These are phyloP conservation scores for Lachnellula occidentalis DNA, from an alignment of 2,329 filamentous ascomycete species.

Conservation along the genomic window DNA sequence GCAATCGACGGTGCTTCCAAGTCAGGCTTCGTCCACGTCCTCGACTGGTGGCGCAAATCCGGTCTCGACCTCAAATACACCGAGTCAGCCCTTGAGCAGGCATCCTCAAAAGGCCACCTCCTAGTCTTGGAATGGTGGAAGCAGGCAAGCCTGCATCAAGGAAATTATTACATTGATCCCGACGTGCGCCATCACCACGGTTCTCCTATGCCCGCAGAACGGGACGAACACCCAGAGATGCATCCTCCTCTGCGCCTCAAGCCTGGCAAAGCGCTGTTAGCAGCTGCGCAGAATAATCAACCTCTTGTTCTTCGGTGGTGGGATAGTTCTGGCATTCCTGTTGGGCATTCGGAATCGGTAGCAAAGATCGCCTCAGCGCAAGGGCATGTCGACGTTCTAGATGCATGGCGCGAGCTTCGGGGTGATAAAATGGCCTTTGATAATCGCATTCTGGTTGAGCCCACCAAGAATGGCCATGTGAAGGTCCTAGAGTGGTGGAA, in stretches of 20 bases:
- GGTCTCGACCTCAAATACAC: conserved; percentile 79
- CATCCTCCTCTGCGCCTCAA: conserved; percentile 53
- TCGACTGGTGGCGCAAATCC: conserved; percentile 88
- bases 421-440: conserved; percentile 75
- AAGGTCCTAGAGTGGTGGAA: conserved; percentile 92
- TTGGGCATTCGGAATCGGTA: conserved; percentile 74
- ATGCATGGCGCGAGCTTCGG: conserved; percentile 73
- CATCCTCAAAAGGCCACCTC: conserved; percentile 78
- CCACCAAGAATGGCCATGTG: conserved; percentile 81
- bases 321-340: conserved; percentile 74
- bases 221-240: conserved; percentile 16
- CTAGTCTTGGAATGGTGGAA: conserved; percentile 92
- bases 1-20: conserved; percentile 83
- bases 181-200: conserved; percentile 19
- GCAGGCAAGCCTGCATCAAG: conserved; percentile 55
- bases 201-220: conserved; percentile 10
- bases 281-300: conserved; percentile 77
- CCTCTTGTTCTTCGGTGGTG: conserved; percentile 79
- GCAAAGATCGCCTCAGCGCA: conserved; percentile 79
- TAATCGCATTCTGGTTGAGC: conserved; percentile 75
- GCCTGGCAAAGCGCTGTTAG: conserved; percentile 77
- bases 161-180: conserved; percentile 31
- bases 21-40: conserved; percentile 75
- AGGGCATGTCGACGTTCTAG: conserved; percentile 77
- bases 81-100: conserved; percentile 80